Percentiles rank a stretch among this genome's conserved stretches.
phyloP scores from a whole-genome alignment of 192 early-diverging fungal genomes.

The Jimgerdemannia flammicorona region DNA sequence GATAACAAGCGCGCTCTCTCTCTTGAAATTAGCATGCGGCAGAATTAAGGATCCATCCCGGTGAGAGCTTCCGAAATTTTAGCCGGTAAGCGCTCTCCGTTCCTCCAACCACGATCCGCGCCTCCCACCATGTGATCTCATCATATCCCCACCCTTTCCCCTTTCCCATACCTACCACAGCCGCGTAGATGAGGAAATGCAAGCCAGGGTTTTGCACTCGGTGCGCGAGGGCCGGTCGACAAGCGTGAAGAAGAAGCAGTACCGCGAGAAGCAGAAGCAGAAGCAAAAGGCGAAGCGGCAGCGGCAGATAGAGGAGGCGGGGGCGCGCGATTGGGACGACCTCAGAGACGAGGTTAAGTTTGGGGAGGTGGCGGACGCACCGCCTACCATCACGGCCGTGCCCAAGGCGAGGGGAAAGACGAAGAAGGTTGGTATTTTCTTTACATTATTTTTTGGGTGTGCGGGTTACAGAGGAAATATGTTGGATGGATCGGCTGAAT shows the following conservation, averaged over 20 bases:
- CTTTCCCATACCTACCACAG: background rate
- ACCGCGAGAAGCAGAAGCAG: slow-evolving; percentile 44
- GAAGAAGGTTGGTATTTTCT: background rate
- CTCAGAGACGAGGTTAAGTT: slow-evolving; percentile 50
- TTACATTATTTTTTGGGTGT: background rate
- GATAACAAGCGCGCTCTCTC: background rate
- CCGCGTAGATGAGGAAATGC: slow-evolving; percentile 43
- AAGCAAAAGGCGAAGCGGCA: slow-evolving; percentile 36
- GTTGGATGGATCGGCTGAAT: background rate
- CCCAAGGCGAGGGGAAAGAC: slow-evolving; percentile 27
- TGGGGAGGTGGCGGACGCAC: slow-evolving; percentile 53
- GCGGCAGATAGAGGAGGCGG: slow-evolving; percentile 31
- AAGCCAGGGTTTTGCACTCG: slow-evolving; percentile 29
- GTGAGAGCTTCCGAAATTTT: background rate
- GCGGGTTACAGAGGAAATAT: too few species aligned
- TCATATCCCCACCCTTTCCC: background rate
- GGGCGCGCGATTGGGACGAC: slow-evolving; percentile 43
- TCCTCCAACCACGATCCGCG: background rate
- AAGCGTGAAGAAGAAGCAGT: slow-evolving; percentile 41
- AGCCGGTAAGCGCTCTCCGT: background rate
- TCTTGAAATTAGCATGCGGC: background rate
- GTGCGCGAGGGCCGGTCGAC: slow-evolving; percentile 29
- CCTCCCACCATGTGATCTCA: background rate
- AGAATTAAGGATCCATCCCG: background rate
- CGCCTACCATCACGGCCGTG: slow-evolving; percentile 40